Evolutionary conservation across 2,329 filamentous ascomycete genomes (phyloP).

Genomic region (Emericellopsis cladophorae): DNA sequence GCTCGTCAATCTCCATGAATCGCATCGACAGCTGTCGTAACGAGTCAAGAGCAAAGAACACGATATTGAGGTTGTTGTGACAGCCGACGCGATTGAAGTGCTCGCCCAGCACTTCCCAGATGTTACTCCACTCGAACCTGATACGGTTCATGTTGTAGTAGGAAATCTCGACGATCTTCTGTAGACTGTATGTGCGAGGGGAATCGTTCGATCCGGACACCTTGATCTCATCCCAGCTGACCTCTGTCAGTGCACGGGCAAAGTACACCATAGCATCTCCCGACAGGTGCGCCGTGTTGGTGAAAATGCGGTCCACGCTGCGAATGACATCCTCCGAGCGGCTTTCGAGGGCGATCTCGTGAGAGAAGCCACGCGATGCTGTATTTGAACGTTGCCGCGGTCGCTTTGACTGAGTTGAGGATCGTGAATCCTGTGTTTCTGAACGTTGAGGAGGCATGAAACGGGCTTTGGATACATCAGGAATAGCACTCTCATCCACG

Average conservation of each 20-base stretch:
- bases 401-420: constrained; percentile 49
- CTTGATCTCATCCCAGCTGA: constrained; percentile 98
- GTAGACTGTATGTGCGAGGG: constrained; percentile 89
- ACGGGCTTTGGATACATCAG: constrained; percentile 78
- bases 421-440: constrained; percentile 45
- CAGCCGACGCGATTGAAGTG: constrained; percentile 98
- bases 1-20: constrained; percentile 95
- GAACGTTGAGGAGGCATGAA: constrained; percentile 49
- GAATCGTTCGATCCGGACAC: constrained; percentile 93
- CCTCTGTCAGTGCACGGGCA: constrained; percentile 80
- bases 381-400: constrained; percentile 39
- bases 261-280: constrained; percentile 95
- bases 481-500: constrained; percentile 83
- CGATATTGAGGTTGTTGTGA: constrained; percentile 89
- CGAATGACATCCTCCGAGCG: constrained; percentile 88
- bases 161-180: constrained; percentile 97
- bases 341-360: constrained; percentile 82
- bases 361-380: constrained; percentile 51
- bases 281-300: constrained; percentile 84
- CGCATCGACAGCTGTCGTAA: constrained; percentile 93
- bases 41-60: constrained; percentile 95
- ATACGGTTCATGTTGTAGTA: constrained; percentile 99
- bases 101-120: constrained; percentile 94
- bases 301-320: constrained; percentile 90
- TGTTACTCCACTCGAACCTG: constrained; percentile 94